Evolutionary conservation across 495 filamentous ascomycete species (phyloP).

Genomic region (Lentithecium fluviatile): DNA sequence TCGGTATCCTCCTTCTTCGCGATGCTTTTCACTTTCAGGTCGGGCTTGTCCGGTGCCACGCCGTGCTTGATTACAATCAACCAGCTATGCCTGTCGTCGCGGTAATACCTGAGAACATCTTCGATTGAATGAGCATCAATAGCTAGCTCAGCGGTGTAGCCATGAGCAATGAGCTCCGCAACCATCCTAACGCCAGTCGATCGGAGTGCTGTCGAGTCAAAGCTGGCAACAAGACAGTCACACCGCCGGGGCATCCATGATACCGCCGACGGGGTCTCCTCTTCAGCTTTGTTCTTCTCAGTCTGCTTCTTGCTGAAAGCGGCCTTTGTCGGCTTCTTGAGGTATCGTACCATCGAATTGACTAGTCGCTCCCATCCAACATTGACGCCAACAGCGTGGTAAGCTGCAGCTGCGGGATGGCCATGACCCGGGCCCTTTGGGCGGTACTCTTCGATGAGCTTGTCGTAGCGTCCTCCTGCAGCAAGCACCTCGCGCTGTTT

Average conservation of each 20-base stretch:
- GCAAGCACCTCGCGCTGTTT: constrained; percentile 86
- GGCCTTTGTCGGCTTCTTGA: constrained; percentile 57
- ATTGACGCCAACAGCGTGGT: constrained; percentile 88
- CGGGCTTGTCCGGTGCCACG: constrained; percentile 55
- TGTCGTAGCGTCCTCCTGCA: constrained; percentile 90
- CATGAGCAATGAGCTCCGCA: constrained; percentile 75
- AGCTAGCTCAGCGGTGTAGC: constrained; percentile 88
- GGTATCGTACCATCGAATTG: constrained; percentile 62
- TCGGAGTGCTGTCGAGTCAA: constrained; percentile 73
- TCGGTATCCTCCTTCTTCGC: constrained; percentile 80
- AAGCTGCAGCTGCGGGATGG: constrained; percentile 33
- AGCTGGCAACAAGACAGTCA: constrained; percentile 85
- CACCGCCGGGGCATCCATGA: constrained; percentile 53
- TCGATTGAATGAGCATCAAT: constrained; percentile 69
- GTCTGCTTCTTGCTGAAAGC: constrained; percentile 57
- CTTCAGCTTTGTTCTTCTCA: constrained; percentile 61
- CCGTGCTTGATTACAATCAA: constrained; percentile 84
- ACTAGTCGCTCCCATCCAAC: constrained; percentile 82
- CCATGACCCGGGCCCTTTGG: constrained; percentile 53
- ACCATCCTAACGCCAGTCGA: constrained; percentile 72
- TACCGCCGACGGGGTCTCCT: constrained; percentile 22
- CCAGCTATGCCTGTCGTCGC: constrained; percentile 77
- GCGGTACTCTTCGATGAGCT: constrained; percentile 70
- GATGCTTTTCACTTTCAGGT: constrained; percentile 73
- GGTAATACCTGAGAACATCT: constrained; percentile 64